A percentile compares a stretch with the other conserved stretches of the same genome.
Evolutionary conservation across 441 rosid genomes (phyloP).

Genomic region (Eruca vesicaria): DNA sequence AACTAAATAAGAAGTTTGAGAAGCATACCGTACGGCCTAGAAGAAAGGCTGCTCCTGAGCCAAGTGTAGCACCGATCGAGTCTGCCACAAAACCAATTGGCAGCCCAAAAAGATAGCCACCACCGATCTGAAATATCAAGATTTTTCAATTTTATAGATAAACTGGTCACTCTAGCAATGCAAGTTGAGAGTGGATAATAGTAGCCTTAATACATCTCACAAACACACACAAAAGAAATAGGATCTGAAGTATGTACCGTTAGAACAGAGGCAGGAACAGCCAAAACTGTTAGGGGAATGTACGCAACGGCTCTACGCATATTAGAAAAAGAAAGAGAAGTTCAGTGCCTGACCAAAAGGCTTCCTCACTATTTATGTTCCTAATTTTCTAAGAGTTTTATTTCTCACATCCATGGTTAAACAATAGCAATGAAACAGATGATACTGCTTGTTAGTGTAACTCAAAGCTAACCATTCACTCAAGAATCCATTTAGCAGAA

Average conservation of each 20-base stretch:
- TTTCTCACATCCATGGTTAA: not conserved
- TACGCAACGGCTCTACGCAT: conserved; percentile 86
- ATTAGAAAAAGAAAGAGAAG: conserved; percentile 19
- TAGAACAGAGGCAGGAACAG: conserved; percentile 97
- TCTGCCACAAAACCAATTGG: conserved; percentile 95
- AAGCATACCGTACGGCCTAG: conserved; percentile 81
- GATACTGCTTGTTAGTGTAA: not conserved
- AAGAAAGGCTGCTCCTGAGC: conserved; percentile 95
- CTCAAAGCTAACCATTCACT: not conserved
- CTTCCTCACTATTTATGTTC: not conserved
- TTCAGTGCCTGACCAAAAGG: not conserved
- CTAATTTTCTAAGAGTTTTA: not conserved
- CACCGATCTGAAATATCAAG: conserved; percentile 80
- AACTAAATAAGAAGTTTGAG: not conserved
- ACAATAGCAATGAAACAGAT: not conserved
- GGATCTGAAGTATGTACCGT: conserved; percentile 53
- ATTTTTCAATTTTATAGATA: not conserved
- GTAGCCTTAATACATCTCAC: not conserved
- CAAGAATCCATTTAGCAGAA: not conserved
- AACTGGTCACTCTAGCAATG: not conserved
- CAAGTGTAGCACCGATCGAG: conserved; percentile 90
- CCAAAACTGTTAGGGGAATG: conserved; percentile 90
- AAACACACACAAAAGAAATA: not conserved
- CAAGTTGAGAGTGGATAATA: not conserved
- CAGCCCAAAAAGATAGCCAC: conserved; percentile 96